These are phyloP conservation scores for Tetrapisispora namnaoensis DNA, from an alignment of 805 yeast genomes.

Conservation along the genomic window DNA sequence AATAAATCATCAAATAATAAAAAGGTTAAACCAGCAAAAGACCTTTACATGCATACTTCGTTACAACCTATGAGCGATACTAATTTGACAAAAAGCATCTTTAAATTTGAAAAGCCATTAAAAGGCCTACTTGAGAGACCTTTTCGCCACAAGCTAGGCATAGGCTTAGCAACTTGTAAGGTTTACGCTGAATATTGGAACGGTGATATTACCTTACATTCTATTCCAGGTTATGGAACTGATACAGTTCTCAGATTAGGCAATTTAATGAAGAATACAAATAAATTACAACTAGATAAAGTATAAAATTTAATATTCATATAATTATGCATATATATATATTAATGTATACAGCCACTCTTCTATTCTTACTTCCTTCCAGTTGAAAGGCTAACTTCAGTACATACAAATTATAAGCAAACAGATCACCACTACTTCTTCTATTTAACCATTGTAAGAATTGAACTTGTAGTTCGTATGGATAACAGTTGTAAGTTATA, in stretches of 20 bases:
- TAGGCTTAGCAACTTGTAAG: slow-evolving; percentile 87
- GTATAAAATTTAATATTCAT: slow-evolving; percentile 33
- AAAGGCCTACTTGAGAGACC: slow-evolving; percentile 61
- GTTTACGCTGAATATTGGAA: slow-evolving; percentile 96
- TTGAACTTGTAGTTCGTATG: too few species aligned
- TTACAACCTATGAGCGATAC: slow-evolving; percentile 27
- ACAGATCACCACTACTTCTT: too few species aligned
- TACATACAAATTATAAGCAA: too few species aligned
- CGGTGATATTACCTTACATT: slow-evolving; percentile 73
- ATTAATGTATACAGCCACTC: too few species aligned
- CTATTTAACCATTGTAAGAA: too few species aligned
- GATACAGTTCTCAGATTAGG: slow-evolving; percentile 76
- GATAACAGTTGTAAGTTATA: too few species aligned
- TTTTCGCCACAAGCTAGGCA: slow-evolving; percentile 64
- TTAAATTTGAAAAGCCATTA: slow-evolving; percentile 38
- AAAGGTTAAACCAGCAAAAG: slow-evolving; percentile 9
- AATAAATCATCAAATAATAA: slow-evolving; percentile 1
- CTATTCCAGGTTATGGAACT: slow-evolving; percentile 85
- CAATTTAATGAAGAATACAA: slow-evolving; percentile 61
- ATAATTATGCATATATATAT: too few species aligned
- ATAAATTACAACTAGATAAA: slow-evolving; percentile 58
- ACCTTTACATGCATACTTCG: slow-evolving; percentile 31
- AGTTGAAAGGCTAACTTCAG: too few species aligned
- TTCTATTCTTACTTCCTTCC: too few species aligned
- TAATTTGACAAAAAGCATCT: slow-evolving; percentile 16